Base-by-base conservation (phyloP, 2,329 filamentous ascomycete genomes). In the Ophiosphaerella narmari region DNA sequence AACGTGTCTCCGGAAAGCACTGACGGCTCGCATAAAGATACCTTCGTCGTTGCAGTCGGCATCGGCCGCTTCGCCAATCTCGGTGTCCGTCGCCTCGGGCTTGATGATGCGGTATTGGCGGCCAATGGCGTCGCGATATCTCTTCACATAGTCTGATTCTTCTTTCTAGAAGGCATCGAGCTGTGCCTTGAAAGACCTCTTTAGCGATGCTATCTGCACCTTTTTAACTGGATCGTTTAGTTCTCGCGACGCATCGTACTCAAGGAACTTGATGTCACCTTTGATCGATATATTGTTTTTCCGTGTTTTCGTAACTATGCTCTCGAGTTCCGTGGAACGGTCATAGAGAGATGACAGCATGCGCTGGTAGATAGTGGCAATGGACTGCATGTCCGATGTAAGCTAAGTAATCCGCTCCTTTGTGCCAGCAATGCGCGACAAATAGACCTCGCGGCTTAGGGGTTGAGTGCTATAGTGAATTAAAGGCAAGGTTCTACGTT, bases 101-200 rank as follows among this genome's bases (percentile, higher is more conserved):
- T 91, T 90, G 60, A 91, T 88, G 67, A 93, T 91, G 48, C 85
- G 81, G 74, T 90, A 92, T 74, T 94, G 90, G 65, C 90, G 82
- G 51, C 85, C 84, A 68, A 93, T 90, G 73, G 91, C 88, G 57
- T 91, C 87, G 53, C 86, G 83, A 72, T 91, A 91, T 57, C 86
- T 80, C 68, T 84, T 80, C 67, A 84, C 81, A 77, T 90, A 92
- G 38, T 82, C 80, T 51, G 82, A 78, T 78, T 94, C 90, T 68
- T 90, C 86, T 60, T 82, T 77, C 67, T 87, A 81, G 73, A 89
- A 91, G 62, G 83, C 82, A 68, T 86, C 81, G 56, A 92, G 79
- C 70, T 89, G 86, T 56, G 82, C 82, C 76, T 86, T 84, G 76
- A 92, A 92, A 48, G 85, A 84, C 54, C 80, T 81, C 79, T 88